Base-by-base conservation (phyloP, 2,329 filamentous ascomycete genomes). In the Diaporthe citri region DNA sequence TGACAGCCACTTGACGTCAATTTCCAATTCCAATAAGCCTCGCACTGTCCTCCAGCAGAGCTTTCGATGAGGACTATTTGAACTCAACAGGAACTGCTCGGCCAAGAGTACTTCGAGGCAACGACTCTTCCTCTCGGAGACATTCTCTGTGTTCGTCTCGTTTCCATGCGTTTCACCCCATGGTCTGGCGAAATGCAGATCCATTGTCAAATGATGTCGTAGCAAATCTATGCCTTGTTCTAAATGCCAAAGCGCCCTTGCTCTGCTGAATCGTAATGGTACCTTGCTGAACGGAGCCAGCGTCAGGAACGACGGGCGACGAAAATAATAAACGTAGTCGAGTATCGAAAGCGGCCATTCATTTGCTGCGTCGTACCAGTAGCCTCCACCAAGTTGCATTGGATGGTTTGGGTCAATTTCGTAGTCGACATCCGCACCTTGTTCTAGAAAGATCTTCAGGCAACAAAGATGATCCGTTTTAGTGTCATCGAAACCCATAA, bases 1-100 rank as follows among this genome's bases (percentile, higher is more conserved):
- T 48, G 60, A 34, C 4, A 48, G 10, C 28, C 28, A 15, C 5
- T 20, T 5, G 2, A 66, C 0, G 28, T 66, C 60, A 6, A 34
- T 28, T 2, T n/a, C 43, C 31, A 66, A 0, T 31, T 51, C 28
- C 4, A 10, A 48, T 2, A 66, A 66, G 25, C 28, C 10, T 15
- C 1, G 15, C 15, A 64, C 17, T 9, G 8, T 48, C 2, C 6
- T 13, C 7, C 25, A 64, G 5, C 25, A n/a, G 8, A 48, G 0
- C 0, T 48, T n/a, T 13, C 10, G 2, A 4, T n/a, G 4, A 3
- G 17, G 9, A 1, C 1, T 7, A 25, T 8, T 1, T 2, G 0
- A 2, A 6, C 5, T 7, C 20, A 66, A 15, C 0, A 48, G 17
- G 4, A 66, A 25, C 8, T 66, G 60, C 43, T 66, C 60, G 2